phyloP scores from a whole-genome alignment of 2,329 filamentous ascomycete species.

The Phialophora expanda region DNA sequence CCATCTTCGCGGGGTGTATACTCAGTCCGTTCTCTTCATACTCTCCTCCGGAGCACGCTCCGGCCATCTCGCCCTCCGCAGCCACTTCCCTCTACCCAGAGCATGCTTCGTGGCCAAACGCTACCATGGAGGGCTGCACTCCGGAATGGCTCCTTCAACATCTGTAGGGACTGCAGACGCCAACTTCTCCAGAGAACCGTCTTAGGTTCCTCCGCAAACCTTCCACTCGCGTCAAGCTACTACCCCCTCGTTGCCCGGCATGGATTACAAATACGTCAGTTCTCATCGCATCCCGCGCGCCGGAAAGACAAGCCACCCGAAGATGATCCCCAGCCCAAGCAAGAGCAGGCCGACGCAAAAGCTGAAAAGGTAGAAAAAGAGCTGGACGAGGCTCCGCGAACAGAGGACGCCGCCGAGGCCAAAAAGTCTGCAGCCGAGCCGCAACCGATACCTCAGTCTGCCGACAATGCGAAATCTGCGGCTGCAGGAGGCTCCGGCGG shows the following conservation, averaged over 20 bases:
- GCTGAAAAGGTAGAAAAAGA: conserved; percentile 54
- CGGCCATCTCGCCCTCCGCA: not conserved
- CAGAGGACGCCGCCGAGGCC: conserved; percentile 44
- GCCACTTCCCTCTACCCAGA: conserved; percentile 37
- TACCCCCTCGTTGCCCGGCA: conserved; percentile 14
- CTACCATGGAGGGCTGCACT: conserved; percentile 69
- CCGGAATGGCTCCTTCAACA: conserved; percentile 53
- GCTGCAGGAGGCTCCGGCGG: conserved; percentile 45
- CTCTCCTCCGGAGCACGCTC: not conserved
- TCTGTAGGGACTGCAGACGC: conserved; percentile 39
- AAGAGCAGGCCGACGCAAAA: conserved; percentile 52
- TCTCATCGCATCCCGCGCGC: conserved; percentile 54
- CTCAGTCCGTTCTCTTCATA: not conserved
- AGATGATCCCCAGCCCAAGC: conserved; percentile 44
- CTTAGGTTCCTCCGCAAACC: conserved; percentile 12
- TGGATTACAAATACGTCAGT: conserved; percentile 46
- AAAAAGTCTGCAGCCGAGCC: conserved; percentile 59
- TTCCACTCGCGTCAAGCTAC: conserved; percentile 22
- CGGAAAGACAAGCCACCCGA: conserved; percentile 64
- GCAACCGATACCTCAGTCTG: conserved; percentile 48
- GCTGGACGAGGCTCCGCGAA: conserved; percentile 43
- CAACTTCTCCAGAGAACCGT: conserved; percentile 31
- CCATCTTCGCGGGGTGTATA: not conserved
- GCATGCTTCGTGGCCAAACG: conserved; percentile 69
- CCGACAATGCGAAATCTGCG: conserved; percentile 52